Evolutionary conservation across 2,329 filamentous ascomycete species (phyloP).

Genomic region (Pestalotiopsis sp.): DNA sequence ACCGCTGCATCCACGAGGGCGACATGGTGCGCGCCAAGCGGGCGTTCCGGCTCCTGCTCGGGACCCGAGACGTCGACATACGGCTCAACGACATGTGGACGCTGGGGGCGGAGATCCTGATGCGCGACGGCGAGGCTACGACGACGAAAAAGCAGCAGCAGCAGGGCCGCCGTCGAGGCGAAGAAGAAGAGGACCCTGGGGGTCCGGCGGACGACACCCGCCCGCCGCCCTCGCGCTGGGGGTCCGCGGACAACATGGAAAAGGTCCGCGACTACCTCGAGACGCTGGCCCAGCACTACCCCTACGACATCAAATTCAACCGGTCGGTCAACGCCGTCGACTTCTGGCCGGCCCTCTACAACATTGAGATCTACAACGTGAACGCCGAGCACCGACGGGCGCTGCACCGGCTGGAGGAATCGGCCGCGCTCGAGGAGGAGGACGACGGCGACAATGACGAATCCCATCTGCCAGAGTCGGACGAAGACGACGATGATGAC

Average conservation of each 20-base stretch:
- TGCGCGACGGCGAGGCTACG: conserved; percentile 51
- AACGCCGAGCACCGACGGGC: conserved; percentile 58
- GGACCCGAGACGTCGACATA: conserved; percentile 63
- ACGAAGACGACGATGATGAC: conserved; percentile 12
- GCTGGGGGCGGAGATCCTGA: conserved; percentile 80
- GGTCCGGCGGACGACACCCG: conserved; percentile 2
- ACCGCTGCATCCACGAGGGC: conserved; percentile 68
- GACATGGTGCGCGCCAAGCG: conserved; percentile 72
- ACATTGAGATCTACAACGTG: conserved; percentile 76
- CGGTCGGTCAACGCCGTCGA: conserved; percentile 64
- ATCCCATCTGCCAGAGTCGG: conserved; percentile 7
- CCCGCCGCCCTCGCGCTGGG: conserved; percentile 35
- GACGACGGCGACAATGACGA: conserved; percentile 19
- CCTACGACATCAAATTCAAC: conserved; percentile 63
- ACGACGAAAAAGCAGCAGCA: neutral
- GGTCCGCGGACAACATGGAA: conserved; percentile 44
- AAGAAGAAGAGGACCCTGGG: conserved; percentile 12
- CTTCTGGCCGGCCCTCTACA: conserved; percentile 81
- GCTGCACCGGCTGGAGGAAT: conserved; percentile 35
- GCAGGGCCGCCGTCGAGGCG: neutral
- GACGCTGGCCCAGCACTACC: conserved; percentile 73
- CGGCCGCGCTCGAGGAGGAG: conserved; percentile 17
- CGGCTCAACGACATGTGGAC: conserved; percentile 74
- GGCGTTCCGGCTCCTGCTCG: conserved; percentile 73
- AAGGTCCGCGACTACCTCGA: conserved; percentile 67